Base-by-base conservation (phyloP, 1,139 yeast species). In the Pichia sp. region DNA sequence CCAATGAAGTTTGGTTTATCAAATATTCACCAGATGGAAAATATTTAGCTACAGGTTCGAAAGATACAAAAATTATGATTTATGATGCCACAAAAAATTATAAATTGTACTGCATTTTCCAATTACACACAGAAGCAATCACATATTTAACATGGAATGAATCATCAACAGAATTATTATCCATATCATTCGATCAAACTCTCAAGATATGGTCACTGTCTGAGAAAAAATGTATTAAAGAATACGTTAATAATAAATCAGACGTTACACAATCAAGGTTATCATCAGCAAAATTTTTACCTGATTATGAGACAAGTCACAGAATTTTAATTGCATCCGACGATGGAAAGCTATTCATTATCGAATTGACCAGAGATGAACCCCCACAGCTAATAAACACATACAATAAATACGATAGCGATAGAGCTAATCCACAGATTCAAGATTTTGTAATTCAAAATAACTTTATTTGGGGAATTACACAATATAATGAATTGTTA, bases 1-100 rank as follows among this genome's bases (percentile, higher is more conserved):
- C 71, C 0, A 82, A 85, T 57, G 96, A 91, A 62, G 94, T 88
- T 6, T 91, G 97, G 97, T 84, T 75, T 59, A 72, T 85, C 15
- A 78, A 79, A 51, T 90, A 88, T 61, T 85, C 94, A 3, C 88
- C 90, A 36, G 76, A 77, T 66, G 97, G 97, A 2, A 73, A 72
- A 51, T 81, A 71, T 53, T 68, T 91, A 44, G 96, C 89, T 10
- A 78, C 93, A 0, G 89, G 93, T 0, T 83, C 94, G 11, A 76
- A 81, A 19, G 95, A 88, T 59, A 77, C 82, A 5, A 72, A 75
- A 24, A 71, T 89, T 33, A 69, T 81, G 28, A 71, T 90, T 17
- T 88, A 88, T 68, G 85, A 83, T 60, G 88, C 84, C 1, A 60
- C 67, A 4, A 68, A 77, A 38, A 71, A 75, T 43, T 86, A 81